Conservation (phyloP, 2,329 filamentous ascomycete genomes). For the Chrysoporthe deuterocubensis region DNA sequence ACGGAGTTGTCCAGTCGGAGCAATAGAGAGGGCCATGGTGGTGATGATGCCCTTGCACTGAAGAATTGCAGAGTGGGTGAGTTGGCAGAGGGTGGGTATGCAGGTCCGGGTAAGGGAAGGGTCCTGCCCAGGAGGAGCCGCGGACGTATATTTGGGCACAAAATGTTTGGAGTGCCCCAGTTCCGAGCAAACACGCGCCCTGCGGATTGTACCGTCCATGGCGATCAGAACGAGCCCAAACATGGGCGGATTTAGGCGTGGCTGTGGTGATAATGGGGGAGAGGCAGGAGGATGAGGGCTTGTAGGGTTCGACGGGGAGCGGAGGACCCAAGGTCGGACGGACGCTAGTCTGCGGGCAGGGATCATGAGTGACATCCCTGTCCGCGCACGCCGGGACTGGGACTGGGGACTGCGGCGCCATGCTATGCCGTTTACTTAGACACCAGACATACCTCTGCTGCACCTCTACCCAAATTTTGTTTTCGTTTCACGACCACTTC, state of each 20-base stretch:
- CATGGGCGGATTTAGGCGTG: conserved; percentile 50
- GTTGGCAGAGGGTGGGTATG: conserved; percentile 24
- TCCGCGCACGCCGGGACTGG: conserved; percentile 15
- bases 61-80: conserved; percentile 13
- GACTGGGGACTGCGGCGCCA: conserved; percentile 4
- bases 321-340: conserved; percentile 27
- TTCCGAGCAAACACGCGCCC: conserved; percentile 36
- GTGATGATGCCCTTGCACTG: conserved; percentile 14
- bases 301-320: conserved; percentile 32
- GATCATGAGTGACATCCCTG: conserved; percentile 17
- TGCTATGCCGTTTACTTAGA: conserved; percentile 7
- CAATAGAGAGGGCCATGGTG: not conserved
- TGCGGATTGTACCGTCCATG: conserved; percentile 43
- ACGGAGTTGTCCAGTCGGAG: no score
- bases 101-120: conserved; percentile 23
- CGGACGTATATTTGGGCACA: conserved; percentile 17
- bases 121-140: conserved; percentile 7
- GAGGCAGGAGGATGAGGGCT: conserved; percentile 39
- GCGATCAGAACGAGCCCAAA: conserved; percentile 69
- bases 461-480: conserved; percentile 28
- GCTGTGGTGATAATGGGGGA: conserved; percentile 36
- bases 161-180: conserved; percentile 6
- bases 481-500: conserved; percentile 30
- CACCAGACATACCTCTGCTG: conserved; percentile 12
- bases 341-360: conserved; percentile 18